Evolutionary conservation across 2,329 filamentous ascomycete genomes (phyloP), one percentile per base, ranked within the genome.

Genomic region (Colletotrichum caudatum): DNA sequence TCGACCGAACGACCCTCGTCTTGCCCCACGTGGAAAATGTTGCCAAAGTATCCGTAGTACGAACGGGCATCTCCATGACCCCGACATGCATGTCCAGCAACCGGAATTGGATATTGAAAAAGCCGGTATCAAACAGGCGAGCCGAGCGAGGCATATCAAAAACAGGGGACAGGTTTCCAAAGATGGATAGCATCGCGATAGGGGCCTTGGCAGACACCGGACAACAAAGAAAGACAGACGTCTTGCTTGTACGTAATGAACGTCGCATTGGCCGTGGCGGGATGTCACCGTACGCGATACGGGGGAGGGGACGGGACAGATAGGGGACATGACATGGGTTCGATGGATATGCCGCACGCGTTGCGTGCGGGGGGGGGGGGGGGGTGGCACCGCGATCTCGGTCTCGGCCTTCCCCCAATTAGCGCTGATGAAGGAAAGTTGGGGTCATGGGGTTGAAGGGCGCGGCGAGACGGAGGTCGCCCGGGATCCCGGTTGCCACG

Each of bases 201-300:
- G 33, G 8, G 39, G 26, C 12, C 11, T 14, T 29, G 2, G 5
- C 23, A 18, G 41, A 50, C 12, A 46, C 44, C 11, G 20, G 44
- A 3, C 44, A 8, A 46, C 2, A 46, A 29, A 60, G 23, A 60
- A 33, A 50, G 39, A 39, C 26, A 50, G 39, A 39, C 26, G 48
- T 44, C 69, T 71, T 59, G 50, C 58, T 68, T 59, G 69, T 71
- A 71, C 69, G 69, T 71, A 68, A 71, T 63, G 23, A n/a, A 63
- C 44, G 53, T 71, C 37, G 48, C 44, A 29, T 26, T 29, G 51
- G 61, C 20, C n/a, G 39, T 59, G 58, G 58, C 37, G 44, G 69
- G 69, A 59, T 71, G 37, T 68, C 68, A 64, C 69, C 53, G 68
- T 63, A 54, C 18, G 16, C 51, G 64, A 67, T 63, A 59, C 53